These are phyloP conservation scores for Adansonia digitata DNA, from an alignment of 345 rosid genomes.

Conservation along the genomic window DNA sequence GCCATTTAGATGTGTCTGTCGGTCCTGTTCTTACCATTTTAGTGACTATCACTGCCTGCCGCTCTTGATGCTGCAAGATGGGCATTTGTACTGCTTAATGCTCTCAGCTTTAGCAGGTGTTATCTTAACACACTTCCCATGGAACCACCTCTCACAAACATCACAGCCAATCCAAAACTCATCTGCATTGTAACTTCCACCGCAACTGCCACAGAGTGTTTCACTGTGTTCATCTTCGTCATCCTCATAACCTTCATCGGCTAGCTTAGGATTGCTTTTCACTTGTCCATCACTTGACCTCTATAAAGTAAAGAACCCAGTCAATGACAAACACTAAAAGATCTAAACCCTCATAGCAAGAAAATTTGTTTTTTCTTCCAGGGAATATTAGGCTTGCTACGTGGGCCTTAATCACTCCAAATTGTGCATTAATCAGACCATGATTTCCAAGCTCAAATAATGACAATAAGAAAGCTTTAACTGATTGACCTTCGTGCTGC, in stretches of 20 bases:
- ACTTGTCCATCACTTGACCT: constrained; percentile 66
- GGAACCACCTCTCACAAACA: too few relatives aligned
- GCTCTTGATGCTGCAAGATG: constrained; percentile 75
- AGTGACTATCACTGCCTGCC: constrained; percentile 39
- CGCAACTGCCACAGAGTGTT: constrained; percentile 73
- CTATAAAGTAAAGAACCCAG: constrained; percentile 23
- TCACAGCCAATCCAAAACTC: constrained; percentile 87
- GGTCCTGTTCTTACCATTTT: background rate
- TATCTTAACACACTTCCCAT: too few relatives aligned
- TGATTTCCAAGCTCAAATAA: background rate
- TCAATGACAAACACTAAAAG: background rate
- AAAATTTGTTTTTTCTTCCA: background rate
- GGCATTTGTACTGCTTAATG: too few relatives aligned
- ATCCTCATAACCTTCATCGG: constrained; percentile 50
- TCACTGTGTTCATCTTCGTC: constrained; percentile 77
- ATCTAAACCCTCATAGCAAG: background rate
- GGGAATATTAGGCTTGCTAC: background rate
- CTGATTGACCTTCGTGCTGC: constrained; percentile 54
- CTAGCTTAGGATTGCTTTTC: constrained; percentile 46
- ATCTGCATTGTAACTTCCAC: constrained; percentile 61
- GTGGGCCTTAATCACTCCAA: background rate
- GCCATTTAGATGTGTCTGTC: background rate
- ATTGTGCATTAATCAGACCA: background rate
- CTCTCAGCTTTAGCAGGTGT: too few relatives aligned
- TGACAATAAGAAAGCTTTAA: background rate